A percentile compares a stretch with the other conserved stretches of the same genome.
Evolutionary conservation across 441 rosid species (phyloP).

Genomic region (Populus tomentosa): DNA sequence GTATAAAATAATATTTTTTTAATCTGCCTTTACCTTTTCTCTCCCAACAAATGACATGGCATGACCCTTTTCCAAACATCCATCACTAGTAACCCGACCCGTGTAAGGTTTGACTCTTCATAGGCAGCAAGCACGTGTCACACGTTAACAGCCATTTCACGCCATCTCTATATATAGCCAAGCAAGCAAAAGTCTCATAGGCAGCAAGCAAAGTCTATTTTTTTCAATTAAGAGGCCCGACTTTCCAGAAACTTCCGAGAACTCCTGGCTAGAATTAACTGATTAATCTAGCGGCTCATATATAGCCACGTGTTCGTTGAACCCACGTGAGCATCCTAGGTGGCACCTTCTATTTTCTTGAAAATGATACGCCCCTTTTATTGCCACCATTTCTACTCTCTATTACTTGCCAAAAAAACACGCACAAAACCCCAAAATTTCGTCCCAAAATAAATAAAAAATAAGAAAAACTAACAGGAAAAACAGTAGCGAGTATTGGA

Average conservation of each 20-base stretch:
- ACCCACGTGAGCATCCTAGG: constrained; percentile 53
- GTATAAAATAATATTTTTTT: no score
- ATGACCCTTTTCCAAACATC: background rate
- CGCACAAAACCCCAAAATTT: background rate
- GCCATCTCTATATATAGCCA: background rate
- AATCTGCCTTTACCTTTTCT: background rate
- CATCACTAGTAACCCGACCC: background rate
- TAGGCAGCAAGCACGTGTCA: constrained; percentile 6
- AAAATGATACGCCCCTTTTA: constrained; percentile 49
- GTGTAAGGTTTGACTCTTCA: background rate
- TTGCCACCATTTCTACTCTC: background rate
- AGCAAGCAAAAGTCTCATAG: no score
- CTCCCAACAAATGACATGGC: background rate
- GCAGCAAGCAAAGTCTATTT: background rate
- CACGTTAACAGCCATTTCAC: background rate
- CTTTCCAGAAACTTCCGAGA: constrained; percentile 78
- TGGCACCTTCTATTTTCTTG: constrained; percentile 46
- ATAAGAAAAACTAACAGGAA: background rate
- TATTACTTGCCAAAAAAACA: background rate
- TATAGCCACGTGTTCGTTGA: constrained; percentile 34
- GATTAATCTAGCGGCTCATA: constrained; percentile 28
- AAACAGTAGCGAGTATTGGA: background rate
- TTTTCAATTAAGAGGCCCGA: background rate
- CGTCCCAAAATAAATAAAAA: no score
- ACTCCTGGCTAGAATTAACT: constrained; percentile 52